A percentile compares a stretch with the other conserved stretches of the same genome.
Evolutionary conservation across 2,329 filamentous ascomycete genomes (phyloP).

Genomic region (Phoma sp.): DNA sequence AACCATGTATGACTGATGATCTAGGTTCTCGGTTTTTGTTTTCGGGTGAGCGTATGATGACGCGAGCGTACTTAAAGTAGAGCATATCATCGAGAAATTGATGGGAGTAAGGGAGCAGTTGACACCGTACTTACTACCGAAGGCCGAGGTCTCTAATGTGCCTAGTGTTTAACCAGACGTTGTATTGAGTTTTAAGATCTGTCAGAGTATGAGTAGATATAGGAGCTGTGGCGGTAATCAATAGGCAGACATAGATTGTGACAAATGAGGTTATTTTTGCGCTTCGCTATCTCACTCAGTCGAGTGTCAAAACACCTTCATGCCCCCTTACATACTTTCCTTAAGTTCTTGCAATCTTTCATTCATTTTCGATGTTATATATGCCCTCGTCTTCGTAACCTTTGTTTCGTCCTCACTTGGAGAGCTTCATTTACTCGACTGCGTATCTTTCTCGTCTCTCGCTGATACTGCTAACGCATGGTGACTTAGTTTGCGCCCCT

Average conservation of each 20-base stretch:
- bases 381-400: background rate
- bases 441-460: background rate
- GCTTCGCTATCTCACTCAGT: too few species aligned
- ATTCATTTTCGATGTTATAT: background rate
- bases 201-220: too few species aligned
- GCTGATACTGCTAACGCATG: background rate
- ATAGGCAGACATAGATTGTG: too few species aligned
- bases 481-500: background rate
- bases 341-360: background rate
- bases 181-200: background rate
- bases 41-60: conserved; percentile 15
- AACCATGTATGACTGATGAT: background rate
- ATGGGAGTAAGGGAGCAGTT: background rate
- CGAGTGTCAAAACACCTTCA: too few species aligned
- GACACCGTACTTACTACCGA: conserved; percentile 6
- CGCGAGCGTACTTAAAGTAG: conserved; percentile 13
- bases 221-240: too few species aligned
- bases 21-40: conserved; percentile 17
- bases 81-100: conserved; percentile 8
- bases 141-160: background rate
- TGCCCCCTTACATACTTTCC: too few species aligned
- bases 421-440: conserved; percentile 21
- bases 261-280: too few species aligned
- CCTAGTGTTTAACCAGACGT: background rate
- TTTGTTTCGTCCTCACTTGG: conserved; percentile 3